Conservation (phyloP, 1,284 basidiomycete genomes). For the Puccinia polysora region DNA sequence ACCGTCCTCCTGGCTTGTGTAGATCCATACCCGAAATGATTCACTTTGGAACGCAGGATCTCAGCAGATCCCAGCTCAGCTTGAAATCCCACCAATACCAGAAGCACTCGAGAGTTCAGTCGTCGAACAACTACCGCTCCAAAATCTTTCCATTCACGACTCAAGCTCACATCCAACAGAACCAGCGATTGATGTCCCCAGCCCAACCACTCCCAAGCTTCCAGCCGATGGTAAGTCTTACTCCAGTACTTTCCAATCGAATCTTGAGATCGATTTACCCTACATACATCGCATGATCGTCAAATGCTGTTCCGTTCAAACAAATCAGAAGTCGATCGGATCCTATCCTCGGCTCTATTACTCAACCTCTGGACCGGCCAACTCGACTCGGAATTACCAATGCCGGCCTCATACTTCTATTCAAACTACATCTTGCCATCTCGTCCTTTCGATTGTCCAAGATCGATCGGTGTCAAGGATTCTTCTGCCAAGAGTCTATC, state of each 20-base stretch:
- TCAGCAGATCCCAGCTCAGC: background rate
- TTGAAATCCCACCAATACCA: background rate
- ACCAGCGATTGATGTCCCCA: background rate
- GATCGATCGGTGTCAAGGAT: conserved; percentile 23
- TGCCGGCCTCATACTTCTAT: conserved; percentile 25
- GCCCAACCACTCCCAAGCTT: background rate
- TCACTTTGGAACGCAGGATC: conserved; percentile 23
- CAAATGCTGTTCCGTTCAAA: no score
- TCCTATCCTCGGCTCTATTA: conserved; percentile 1
- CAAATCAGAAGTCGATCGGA: conserved; percentile 11
- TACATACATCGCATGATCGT: background rate
- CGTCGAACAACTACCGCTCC: background rate
- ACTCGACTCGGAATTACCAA: background rate
- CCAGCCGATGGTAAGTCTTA: conserved; percentile 8
- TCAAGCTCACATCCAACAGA: background rate
- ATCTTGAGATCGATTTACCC: background rate
- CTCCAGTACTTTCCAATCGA: background rate
- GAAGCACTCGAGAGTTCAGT: background rate
- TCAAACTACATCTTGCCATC: conserved; percentile 22
- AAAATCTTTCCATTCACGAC: background rate
- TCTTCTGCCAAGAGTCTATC: conserved; percentile 15
- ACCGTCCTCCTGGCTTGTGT: background rate
- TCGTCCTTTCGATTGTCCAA: conserved; percentile 25
- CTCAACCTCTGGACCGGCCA: conserved; percentile 3
- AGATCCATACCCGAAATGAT: conserved; percentile 35